Evolutionary conservation across 306 rosid species (phyloP).

Genomic region (Quercus bicolor): DNA sequence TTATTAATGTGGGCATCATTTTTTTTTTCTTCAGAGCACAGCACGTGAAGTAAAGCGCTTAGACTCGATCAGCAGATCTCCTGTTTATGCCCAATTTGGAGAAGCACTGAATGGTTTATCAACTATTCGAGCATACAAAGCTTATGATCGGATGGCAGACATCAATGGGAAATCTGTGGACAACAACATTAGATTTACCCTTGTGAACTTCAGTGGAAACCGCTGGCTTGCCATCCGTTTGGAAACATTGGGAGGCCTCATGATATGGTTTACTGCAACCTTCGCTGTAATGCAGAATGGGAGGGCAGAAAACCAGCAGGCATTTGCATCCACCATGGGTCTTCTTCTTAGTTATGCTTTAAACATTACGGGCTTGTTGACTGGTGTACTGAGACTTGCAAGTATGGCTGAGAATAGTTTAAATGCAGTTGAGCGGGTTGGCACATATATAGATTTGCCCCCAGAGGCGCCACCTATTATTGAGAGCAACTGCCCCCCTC

Average conservation of each 20-base stretch:
- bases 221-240: slow-evolving; percentile 72
- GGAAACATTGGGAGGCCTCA: slow-evolving; percentile 79
- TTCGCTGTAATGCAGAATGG: slow-evolving; percentile 82
- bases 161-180: slow-evolving; percentile 85
- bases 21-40: slow-evolving; percentile 61
- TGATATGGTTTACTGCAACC: slow-evolving; percentile 82
- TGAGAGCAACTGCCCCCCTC: slow-evolving; percentile 58
- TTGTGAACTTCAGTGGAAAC: slow-evolving; percentile 52
- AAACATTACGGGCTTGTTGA: slow-evolving; percentile 75
- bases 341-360: slow-evolving; percentile 89
- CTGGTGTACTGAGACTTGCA: slow-evolving; percentile 84
- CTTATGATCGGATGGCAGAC: slow-evolving; percentile 88
- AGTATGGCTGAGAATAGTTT: slow-evolving; percentile 83
- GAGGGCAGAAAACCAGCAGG: slow-evolving; percentile 49
- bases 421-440: slow-evolving; percentile 82
- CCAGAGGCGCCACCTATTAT: slow-evolving; percentile 48
- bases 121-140: slow-evolving; percentile 85
- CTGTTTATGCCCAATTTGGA: slow-evolving; percentile 94
- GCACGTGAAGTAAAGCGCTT: slow-evolving; percentile 93
- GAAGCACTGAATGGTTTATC: slow-evolving; percentile 91
- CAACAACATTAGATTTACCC: slow-evolving; percentile 67
- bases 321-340: slow-evolving; percentile 83
- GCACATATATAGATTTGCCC: slow-evolving; percentile 77
- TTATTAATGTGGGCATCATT: slow-evolving; percentile 3
- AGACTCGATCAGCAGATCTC: slow-evolving; percentile 91